Evolutionary conservation across 2,329 filamentous ascomycete genomes (phyloP).

Genomic region (Xylariaceae sp.): DNA sequence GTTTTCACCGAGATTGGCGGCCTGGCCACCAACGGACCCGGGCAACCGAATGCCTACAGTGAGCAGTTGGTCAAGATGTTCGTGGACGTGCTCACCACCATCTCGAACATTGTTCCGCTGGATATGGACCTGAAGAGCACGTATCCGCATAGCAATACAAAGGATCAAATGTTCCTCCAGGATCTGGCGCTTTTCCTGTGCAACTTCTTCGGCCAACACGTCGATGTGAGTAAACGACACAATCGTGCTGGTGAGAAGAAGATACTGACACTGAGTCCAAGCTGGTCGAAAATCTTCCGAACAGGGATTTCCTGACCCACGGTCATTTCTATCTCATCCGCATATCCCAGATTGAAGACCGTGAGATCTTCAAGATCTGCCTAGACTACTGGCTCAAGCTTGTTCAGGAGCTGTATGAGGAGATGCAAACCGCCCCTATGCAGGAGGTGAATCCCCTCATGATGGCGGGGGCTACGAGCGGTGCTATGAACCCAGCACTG

Average conservation of each 20-base stretch:
- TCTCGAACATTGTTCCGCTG: constrained; percentile 87
- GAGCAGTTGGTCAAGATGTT: constrained; percentile 98
- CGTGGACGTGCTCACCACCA: constrained; percentile 87
- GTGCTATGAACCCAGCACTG: constrained; percentile 76
- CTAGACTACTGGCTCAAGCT: constrained; percentile 99
- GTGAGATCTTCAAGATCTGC: constrained; percentile 99
- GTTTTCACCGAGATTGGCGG: constrained; percentile 96
- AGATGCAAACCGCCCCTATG: constrained; percentile 95
- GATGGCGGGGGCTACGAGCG: constrained; percentile 65
- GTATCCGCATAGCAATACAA: constrained; percentile 83
- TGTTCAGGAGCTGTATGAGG: constrained; percentile 95
- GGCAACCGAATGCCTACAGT: constrained; percentile 67
- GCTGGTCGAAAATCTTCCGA: constrained; percentile 93
- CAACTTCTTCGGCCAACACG: constrained; percentile 92
- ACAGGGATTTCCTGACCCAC: constrained; percentile 88
- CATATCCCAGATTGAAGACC: constrained; percentile 96
- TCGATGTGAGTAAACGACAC: constrained; percentile 52
- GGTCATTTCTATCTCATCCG: constrained; percentile 97
- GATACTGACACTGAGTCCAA: constrained; percentile 27
- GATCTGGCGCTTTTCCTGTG: constrained; percentile 92
- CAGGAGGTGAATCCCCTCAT: constrained; percentile 87
- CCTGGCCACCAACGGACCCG: constrained; percentile 70
- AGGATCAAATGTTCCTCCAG: constrained; percentile 95
- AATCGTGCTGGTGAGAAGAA: neutral
- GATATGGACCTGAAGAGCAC: constrained; percentile 84